A percentile compares a stretch with the other conserved stretches of the same genome.
These are phyloP conservation scores for Cutaneotrichosporon dermatis DNA, from an alignment of 1,284 basidiomycete genomes.

Conservation along the genomic window DNA sequence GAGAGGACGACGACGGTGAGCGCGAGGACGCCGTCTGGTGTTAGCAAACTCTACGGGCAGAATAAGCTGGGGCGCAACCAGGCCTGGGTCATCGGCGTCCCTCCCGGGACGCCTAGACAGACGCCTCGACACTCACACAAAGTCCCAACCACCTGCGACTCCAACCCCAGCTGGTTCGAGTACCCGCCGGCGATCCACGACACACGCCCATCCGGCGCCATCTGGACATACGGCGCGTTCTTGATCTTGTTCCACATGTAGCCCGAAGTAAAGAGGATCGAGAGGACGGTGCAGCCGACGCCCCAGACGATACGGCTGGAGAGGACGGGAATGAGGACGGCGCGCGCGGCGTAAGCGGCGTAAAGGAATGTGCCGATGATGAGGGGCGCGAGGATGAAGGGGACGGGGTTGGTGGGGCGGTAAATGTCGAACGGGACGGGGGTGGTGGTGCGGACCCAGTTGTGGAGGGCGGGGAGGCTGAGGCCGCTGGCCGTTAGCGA, in stretches of 20 bases:
- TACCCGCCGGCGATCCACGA: conserved; percentile 84
- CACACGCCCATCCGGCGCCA: conserved; percentile 52
- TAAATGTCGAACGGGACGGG: conserved; percentile 42
- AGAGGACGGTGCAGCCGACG: conserved; percentile 58
- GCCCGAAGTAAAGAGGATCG: conserved; percentile 79
- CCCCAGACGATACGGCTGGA: conserved; percentile 64
- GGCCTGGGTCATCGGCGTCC: no score
- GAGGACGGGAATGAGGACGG: conserved; percentile 60
- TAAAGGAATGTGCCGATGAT: conserved; percentile 36
- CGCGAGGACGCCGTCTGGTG: conserved; percentile 73
- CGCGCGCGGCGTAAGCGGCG: conserved; percentile 49
- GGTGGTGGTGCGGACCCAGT: conserved; percentile 66
- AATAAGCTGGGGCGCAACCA: no score
- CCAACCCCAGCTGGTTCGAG: conserved; percentile 86
- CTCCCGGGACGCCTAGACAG: no score
- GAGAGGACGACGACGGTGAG: conserved; percentile 78
- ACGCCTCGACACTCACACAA: conserved; percentile 66
- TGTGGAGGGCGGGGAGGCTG: conserved; percentile 67
- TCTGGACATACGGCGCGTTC: conserved; percentile 65
- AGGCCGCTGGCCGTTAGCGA: conserved; percentile 61
- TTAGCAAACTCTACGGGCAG: neutral
- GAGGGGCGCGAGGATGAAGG: conserved; percentile 62
- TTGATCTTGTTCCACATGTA: conserved; percentile 98
- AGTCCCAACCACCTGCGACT: conserved; percentile 79
- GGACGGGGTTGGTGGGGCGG: conserved; percentile 45